Percentiles rank a stretch among this genome's conserved stretches.
Evolutionary conservation across 2,329 filamentous ascomycete genomes (phyloP).

Genomic region (Elsinoe perseae): DNA sequence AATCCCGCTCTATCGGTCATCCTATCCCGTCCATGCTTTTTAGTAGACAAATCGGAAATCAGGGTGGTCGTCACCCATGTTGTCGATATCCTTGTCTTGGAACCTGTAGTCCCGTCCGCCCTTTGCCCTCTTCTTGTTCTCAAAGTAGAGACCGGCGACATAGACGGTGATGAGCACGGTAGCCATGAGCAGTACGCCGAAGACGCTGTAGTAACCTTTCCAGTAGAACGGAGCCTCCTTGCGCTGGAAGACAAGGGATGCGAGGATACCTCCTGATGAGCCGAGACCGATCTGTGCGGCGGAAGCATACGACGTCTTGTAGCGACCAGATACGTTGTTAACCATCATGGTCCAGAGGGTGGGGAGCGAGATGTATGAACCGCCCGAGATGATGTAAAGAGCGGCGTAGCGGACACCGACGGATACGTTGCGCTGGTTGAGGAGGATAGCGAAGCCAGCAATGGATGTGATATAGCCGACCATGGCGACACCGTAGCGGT

Average conservation of each 20-base stretch:
- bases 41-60: conserved; percentile 36
- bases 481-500: conserved; percentile 28
- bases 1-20: not conserved
- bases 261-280: conserved; percentile 38
- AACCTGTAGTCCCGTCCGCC: conserved; percentile 42
- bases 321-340: conserved; percentile 29
- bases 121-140: conserved; percentile 42
- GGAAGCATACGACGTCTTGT: conserved; percentile 34
- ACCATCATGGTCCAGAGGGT: conserved; percentile 27
- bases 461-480: conserved; percentile 21
- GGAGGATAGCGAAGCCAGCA: conserved; percentile 28
- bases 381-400: conserved; percentile 26
- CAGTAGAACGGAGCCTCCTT: conserved; percentile 15
- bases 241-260: conserved; percentile 32
- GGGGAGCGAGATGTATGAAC: conserved; percentile 27
- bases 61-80: conserved; percentile 47
- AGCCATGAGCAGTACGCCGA: conserved; percentile 10
- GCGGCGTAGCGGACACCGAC: conserved; percentile 24
- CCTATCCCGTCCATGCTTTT: not conserved
- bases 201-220: conserved; percentile 14
- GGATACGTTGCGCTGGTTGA: conserved; percentile 25
- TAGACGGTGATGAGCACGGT: conserved; percentile 11
- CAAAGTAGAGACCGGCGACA: conserved; percentile 17
- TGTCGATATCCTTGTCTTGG: conserved; percentile 36
- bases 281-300: conserved; percentile 35